Base-by-base conservation (phyloP, 495 filamentous ascomycete species). In the Xylaria flabelliformis region DNA sequence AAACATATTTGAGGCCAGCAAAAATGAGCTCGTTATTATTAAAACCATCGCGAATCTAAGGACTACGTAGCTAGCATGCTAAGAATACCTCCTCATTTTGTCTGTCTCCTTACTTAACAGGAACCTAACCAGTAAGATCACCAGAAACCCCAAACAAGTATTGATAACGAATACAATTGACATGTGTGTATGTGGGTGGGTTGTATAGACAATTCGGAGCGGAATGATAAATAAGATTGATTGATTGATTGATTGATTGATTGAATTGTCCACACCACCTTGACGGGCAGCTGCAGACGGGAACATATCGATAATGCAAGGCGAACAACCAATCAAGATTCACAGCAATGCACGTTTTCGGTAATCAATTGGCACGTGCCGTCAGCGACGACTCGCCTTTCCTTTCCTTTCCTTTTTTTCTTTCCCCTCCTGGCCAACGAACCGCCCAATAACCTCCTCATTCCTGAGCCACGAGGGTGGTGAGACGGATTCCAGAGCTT, bases 291-390 rank as follows among this genome's bases (percentile, higher is more conserved):
- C 21, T 56, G 53, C 53, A 56, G 15, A 29, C 9, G 24, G 50
- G 9, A 53, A 9, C n/a, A 55, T 4, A 5, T 55, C 51, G 51
- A 55, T 7, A 29, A 26, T 12, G 21, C 51, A 55, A 4, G 46
- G 1, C 10, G 10, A 29, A 15, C 32, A 26, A 42, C 59, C 72
- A 74, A 71, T 69, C 51, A 69, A 12, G 13, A 0, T 12, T n/a
- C 34, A 17, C 21, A 8, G 13, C 53, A 69, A n/a, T 34, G 66
- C 66, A 69, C 66, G 66, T 69, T 69, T 69, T 32, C 2, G 66
- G 66, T 3, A 69, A 69, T 56, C 7, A 69, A 69, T 56, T 32
- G 50, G 51, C 51, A 36, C 64, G 58, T 61, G 58, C 58, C 32
- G 58, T 32, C 32, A 21, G 10, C 58, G 15, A 39, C 3, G 58